Evolutionary conservation across 2,329 filamentous ascomycete species (phyloP).

Genomic region (Diaporthe citriasiana): DNA sequence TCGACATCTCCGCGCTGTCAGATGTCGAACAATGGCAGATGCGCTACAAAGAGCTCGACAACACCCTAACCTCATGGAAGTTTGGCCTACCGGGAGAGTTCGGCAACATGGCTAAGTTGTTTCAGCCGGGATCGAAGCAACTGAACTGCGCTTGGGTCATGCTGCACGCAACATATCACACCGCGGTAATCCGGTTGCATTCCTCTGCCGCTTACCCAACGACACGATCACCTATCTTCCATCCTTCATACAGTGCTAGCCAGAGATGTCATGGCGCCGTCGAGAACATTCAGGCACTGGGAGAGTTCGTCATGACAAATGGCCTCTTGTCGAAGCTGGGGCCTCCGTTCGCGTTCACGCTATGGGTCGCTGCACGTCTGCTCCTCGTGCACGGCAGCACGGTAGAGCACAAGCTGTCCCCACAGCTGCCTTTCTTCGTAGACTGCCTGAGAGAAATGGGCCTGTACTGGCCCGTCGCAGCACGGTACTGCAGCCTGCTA

Average conservation of each 20-base stretch:
- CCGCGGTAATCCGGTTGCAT: constrained; percentile 89
- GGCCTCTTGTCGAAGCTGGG: constrained; percentile 84
- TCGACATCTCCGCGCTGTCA: constrained; percentile 85
- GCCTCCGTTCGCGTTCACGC: constrained; percentile 90
- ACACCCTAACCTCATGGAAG: constrained; percentile 85
- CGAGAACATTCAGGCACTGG: constrained; percentile 83
- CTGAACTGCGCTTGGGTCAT: constrained; percentile 90
- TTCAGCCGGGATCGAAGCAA: constrained; percentile 77
- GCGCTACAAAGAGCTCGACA: constrained; percentile 87
- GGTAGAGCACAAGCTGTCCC: constrained; percentile 85
- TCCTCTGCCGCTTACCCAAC: constrained; percentile 95
- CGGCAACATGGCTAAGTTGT: constrained; percentile 84
- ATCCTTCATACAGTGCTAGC: constrained; percentile 86
- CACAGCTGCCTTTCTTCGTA: constrained; percentile 85
- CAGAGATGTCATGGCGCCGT: constrained; percentile 88
- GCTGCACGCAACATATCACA: constrained; percentile 91
- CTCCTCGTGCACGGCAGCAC: constrained; percentile 92
- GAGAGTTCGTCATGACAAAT: constrained; percentile 82
- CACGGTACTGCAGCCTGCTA: constrained; percentile 83
- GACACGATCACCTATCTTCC: constrained; percentile 89
- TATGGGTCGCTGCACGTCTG: constrained; percentile 92
- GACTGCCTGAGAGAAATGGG: constrained; percentile 86
- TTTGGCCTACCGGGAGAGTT: constrained; percentile 86
- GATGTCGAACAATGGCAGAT: constrained; percentile 94
- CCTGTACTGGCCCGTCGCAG: constrained; percentile 86